Conservation (phyloP, 768 basidiomycete genomes). For the Boletus subparvulus region DNA sequence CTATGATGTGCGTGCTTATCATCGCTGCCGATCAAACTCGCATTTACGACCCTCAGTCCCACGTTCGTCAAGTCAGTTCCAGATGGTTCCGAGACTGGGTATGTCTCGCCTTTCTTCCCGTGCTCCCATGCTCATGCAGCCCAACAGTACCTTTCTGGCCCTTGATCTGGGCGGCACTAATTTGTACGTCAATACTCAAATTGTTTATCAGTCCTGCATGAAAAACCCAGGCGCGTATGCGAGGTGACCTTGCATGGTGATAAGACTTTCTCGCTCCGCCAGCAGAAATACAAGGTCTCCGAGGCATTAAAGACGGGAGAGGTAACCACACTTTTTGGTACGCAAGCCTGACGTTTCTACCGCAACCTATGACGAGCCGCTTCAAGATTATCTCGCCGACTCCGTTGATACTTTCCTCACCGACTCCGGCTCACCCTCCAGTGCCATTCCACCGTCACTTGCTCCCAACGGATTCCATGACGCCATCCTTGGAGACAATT, state of each 20-base stretch:
- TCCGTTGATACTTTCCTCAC: slow-evolving; percentile 96
- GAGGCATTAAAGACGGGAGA: slow-evolving; percentile 92
- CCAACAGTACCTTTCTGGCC: slow-evolving; percentile 84
- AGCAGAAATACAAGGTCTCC: slow-evolving; percentile 97
- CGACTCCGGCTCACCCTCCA: slow-evolving; percentile 33
- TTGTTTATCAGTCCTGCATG: background rate
- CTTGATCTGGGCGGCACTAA: slow-evolving; percentile 98
- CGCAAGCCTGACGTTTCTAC: slow-evolving; percentile 11
- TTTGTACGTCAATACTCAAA: slow-evolving; percentile 56
- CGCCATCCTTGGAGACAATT: slow-evolving; percentile 11
- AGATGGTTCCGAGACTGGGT: slow-evolving; percentile 93
- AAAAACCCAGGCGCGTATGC: slow-evolving; percentile 77
- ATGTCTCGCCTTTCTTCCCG: slow-evolving; percentile 23
- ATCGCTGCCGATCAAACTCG: background rate
- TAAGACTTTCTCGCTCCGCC: slow-evolving; percentile 83
- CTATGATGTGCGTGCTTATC: slow-evolving; percentile 74
- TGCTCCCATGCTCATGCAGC: slow-evolving; percentile 8
- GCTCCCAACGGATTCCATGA: slow-evolving; percentile 15
- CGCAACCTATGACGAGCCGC: slow-evolving; percentile 10
- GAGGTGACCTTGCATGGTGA: slow-evolving; percentile 90
- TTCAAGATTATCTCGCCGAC: slow-evolving; percentile 92
- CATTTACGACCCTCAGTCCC: slow-evolving; percentile 50
- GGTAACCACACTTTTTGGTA: slow-evolving; percentile 83
- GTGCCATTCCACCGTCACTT: slow-evolving; percentile 28
- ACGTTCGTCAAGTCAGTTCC: slow-evolving; percentile 96